Percentiles rank a stretch among this genome's conserved stretches.
Conservation (phyloP, 257 asterid genomes). For the Ehretia macrophylla region DNA sequence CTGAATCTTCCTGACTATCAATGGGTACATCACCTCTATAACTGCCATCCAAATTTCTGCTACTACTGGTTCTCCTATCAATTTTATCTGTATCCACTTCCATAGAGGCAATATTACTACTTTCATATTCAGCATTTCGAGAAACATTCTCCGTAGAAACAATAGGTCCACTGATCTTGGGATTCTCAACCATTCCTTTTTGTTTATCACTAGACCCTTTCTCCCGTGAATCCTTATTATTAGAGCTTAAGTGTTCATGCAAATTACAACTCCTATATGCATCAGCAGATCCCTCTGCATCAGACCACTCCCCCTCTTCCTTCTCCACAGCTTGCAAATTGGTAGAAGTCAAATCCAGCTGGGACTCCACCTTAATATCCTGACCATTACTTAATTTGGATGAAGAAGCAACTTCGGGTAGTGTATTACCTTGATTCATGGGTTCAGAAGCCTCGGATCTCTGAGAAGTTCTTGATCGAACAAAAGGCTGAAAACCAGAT, state of each 20-base stretch:
- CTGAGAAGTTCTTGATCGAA: slow-evolving; percentile 48
- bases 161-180: slow-evolving; percentile 17
- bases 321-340: slow-evolving; percentile 55
- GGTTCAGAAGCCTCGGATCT: slow-evolving; percentile 35
- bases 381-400: slow-evolving; percentile 36
- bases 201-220: slow-evolving; percentile 33
- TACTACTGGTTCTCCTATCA: slow-evolving; percentile 41
- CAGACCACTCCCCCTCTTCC: slow-evolving; percentile 99
- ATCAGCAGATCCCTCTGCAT: slow-evolving; percentile 72
- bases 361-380: slow-evolving; percentile 35
- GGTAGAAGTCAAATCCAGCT: slow-evolving; percentile 33
- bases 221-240: slow-evolving; percentile 40
- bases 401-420: slow-evolving; percentile 27
- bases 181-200: slow-evolving; percentile 6
- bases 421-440: slow-evolving; percentile 27
- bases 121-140: slow-evolving; percentile 42
- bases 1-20: slow-evolving; percentile 63
- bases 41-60: slow-evolving; percentile 27
- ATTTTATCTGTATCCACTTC: slow-evolving; percentile 50
- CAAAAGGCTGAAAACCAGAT: slow-evolving; percentile 97
- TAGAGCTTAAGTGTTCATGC: slow-evolving; percentile 39
- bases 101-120: slow-evolving; percentile 22
- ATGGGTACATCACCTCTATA: slow-evolving; percentile 30
- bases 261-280: slow-evolving; percentile 24
- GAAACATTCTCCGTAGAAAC: slow-evolving; percentile 30